Conservation (phyloP, 2,329 filamentous ascomycete species). For the Penicillium crustosum region DNA sequence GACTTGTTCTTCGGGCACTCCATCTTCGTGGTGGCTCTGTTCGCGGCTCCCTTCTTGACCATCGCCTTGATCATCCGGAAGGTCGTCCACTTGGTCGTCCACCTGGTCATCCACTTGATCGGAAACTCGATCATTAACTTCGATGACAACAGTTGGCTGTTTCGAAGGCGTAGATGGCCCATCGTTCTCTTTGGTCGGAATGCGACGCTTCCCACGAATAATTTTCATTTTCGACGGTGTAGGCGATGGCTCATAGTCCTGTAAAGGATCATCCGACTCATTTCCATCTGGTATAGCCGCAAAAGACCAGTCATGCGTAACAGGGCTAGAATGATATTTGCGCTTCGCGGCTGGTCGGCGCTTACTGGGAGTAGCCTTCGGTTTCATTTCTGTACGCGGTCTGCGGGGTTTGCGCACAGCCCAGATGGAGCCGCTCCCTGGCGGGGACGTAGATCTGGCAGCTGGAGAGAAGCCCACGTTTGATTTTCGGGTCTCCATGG, state of each 20-base stretch:
- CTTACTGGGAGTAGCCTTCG: conserved; percentile 22
- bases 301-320: conserved; percentile 40
- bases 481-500: conserved; percentile 12
- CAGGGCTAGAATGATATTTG: conserved; percentile 32
- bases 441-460: conserved; percentile 33
- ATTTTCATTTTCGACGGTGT: conserved; percentile 26
- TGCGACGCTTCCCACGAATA: conserved; percentile 24
- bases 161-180: background rate
- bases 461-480: conserved; percentile 9
- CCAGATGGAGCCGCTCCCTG: conserved; percentile 41
- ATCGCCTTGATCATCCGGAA: background rate
- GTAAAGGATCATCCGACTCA: conserved; percentile 47
- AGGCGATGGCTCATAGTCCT: conserved; percentile 36
- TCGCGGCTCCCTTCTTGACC: background rate
- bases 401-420: conserved; percentile 30
- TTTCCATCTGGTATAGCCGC: conserved; percentile 34
- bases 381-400: conserved; percentile 26
- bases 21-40: background rate
- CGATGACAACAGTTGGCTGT: background rate
- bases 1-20: background rate
- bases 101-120: background rate
- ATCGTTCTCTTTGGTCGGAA: conserved; percentile 1
- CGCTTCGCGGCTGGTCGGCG: conserved; percentile 21
- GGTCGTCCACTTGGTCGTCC: background rate
- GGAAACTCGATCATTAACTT: background rate